Evolutionary conservation across 768 basidiomycete species (phyloP), one percentile per base, ranked within the genome.

Genomic region (Rhizopogon salebrosus): DNA sequence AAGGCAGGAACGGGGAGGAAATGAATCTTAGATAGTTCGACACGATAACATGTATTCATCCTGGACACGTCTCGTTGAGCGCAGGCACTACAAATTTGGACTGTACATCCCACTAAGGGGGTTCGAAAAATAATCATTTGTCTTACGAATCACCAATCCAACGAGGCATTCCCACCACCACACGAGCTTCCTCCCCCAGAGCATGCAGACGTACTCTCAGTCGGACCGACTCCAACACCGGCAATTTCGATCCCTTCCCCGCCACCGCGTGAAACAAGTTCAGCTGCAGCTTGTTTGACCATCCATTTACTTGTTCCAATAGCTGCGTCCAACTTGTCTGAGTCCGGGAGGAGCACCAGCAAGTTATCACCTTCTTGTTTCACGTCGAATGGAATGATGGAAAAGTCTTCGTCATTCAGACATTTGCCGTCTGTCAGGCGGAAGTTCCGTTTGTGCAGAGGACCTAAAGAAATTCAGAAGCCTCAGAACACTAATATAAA

Each of bases 391-490:
- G 82, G 64, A 52, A 85, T 69, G 51, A 88, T 80, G 48, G 75
- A 73, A 66, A 82, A 85, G 6, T 80, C 75, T 20, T 64, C 58
- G 59, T 87, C 83, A 56, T 79, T 84, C 26, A 83, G 58, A 60
- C 85, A 87, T 38, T 73, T 70, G 0, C 87, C 86, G 2, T 70
- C 71, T 3, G 70, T 67, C 22, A 88, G 70, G 11, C 73, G 70
- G 66, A 82, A 88, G 64, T 86, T 85, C 20, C 80, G 72, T 65
- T 85, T 87, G 68, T 85, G 85, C 43, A 86, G 71, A 1, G 85
- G 85, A 58, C 82, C 77, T 62, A 65, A 68, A 46, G 70, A 23
- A 38, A 23, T 39, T 6, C 14, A 4, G 24, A 48, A 2, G 38
- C 2, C 13, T 18, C 22, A 52, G 20, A 39, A 40, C 6, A 29